These are phyloP conservation scores for Didymella segeticola DNA, from an alignment of 2,329 filamentous ascomycete genomes.

Conservation along the genomic window DNA sequence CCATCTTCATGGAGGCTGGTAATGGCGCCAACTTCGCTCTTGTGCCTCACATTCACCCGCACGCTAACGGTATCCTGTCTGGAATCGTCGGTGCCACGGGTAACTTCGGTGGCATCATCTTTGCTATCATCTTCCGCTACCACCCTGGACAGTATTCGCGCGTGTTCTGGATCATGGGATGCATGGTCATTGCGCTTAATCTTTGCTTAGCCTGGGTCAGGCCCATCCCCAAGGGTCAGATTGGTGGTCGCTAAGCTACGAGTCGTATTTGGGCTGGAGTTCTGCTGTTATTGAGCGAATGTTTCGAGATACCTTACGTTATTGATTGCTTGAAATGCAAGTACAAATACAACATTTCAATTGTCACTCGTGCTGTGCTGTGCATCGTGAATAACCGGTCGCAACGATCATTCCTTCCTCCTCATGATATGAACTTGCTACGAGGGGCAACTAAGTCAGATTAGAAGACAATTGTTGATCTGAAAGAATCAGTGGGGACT, in stretches of 20 bases:
- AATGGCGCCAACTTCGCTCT: slow-evolving; percentile 89
- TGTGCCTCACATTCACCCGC: slow-evolving; percentile 84
- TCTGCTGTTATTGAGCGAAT: slow-evolving; percentile 13
- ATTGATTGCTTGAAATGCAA: background rate
- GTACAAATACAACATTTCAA: too few species aligned
- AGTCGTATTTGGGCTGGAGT: background rate
- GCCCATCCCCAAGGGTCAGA: slow-evolving; percentile 62
- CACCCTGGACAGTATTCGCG: slow-evolving; percentile 70
- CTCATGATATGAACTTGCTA: too few species aligned
- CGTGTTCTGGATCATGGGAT: slow-evolving; percentile 82
- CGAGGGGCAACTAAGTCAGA: too few species aligned
- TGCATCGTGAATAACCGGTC: too few species aligned
- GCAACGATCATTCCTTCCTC: too few species aligned
- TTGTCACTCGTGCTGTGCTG: too few species aligned
- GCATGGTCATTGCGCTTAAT: slow-evolving; percentile 75
- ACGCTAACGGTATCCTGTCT: slow-evolving; percentile 80
- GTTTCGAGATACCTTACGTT: slow-evolving; percentile 16
- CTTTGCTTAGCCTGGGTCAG: slow-evolving; percentile 69
- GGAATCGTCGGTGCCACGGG: slow-evolving; percentile 80
- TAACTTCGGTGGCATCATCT: slow-evolving; percentile 85
- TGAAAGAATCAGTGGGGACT: too few species aligned
- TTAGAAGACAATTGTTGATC: too few species aligned
- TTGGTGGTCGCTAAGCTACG: slow-evolving; percentile 51
- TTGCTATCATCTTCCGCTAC: slow-evolving; percentile 84
- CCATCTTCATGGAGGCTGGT: slow-evolving; percentile 81